A percentile compares a stretch with the other conserved stretches of the same genome.
phyloP scores from a whole-genome alignment of 257 asterid genomes.

The Hygrophila difformis region DNA sequence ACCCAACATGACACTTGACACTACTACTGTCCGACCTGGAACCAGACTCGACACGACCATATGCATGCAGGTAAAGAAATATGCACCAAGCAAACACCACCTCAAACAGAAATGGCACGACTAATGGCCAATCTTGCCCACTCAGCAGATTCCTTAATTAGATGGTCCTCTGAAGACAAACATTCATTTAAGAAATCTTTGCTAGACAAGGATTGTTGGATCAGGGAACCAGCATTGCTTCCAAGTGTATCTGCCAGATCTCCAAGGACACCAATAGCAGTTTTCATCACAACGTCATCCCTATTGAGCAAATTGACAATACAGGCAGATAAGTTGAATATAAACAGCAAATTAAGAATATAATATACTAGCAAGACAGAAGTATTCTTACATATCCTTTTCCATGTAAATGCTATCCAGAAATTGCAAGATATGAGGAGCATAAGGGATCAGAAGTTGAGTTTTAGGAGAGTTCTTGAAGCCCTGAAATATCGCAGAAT shows the following conservation, averaged over 20 bases:
- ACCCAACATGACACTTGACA: slow-evolving; percentile 37
- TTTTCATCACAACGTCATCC: slow-evolving; percentile 91
- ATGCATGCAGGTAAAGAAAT: slow-evolving; percentile 67
- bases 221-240: slow-evolving; percentile 72
- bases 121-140: slow-evolving; percentile 91
- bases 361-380: not conserved
- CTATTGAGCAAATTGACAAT: slow-evolving; percentile 28
- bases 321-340: slow-evolving; percentile 1
- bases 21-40: slow-evolving; percentile 34
- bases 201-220: slow-evolving; percentile 77
- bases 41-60: slow-evolving; percentile 71
- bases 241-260: slow-evolving; percentile 93
- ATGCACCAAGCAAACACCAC: slow-evolving; percentile 32
- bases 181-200: slow-evolving; percentile 78
- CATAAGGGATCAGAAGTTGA: slow-evolving; percentile 55
- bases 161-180: slow-evolving; percentile 78
- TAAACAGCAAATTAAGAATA: not conserved
- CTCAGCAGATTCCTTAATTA: slow-evolving; percentile 90
- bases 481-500: slow-evolving; percentile 72
- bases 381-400: slow-evolving; percentile 55
- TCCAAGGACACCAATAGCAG: slow-evolving; percentile 89
- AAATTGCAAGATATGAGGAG: slow-evolving; percentile 70
- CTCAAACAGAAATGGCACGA: slow-evolving; percentile 86
- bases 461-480: slow-evolving; percentile 69
- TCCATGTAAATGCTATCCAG: slow-evolving; percentile 65